Evolutionary conservation across 2,329 filamentous ascomycete species (phyloP), one percentile per base, ranked within the genome.

Genomic region (Trichoderma afroharzianum): DNA sequence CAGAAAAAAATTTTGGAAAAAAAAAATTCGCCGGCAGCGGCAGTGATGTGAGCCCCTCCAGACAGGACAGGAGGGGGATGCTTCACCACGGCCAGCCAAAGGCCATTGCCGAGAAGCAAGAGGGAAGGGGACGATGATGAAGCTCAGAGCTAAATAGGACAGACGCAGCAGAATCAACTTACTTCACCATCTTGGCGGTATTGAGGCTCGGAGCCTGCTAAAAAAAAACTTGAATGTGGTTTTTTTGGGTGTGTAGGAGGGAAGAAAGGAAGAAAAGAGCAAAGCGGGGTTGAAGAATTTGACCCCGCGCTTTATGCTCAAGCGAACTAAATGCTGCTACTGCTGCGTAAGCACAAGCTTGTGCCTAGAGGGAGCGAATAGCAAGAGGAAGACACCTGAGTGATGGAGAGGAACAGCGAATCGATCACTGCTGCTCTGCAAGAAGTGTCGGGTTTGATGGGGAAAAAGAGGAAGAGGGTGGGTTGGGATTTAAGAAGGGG

Each of bases 121-220:
- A 59, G 12, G 15, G 18, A 39, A 71, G 64, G 57, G 74, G 6
- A 71, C 14, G 33, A 68, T 50, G 68, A 66, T 28, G 30, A 68
- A 68, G 47, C 30, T 55, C 24, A 50, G 21, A 24, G 66, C 18
- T 6, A 36, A 15, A 33, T 43, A 30, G 3, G 18, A 33, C 12
- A 28, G 8, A 67, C 64, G 32, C 33, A 66, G 58, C 70, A 71
- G 63, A 53, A 53, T 59, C 73, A 72, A 95, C 95, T 92, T 92
- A 98, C 95, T 98, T 98, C 85, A 99, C 96, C 96, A 99, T 99
- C 85, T 94, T 98, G 92, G 88, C 94, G 93, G 94, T 93, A 83
- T 90, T 92, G 84, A 82, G 82, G 78, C 76, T 79, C 78, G 81
- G 79, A 83, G 81, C 79, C 82, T 78, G 77, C 78, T n/a, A n/a